Conservation (phyloP, 1,284 basidiomycete species). For the Austroboletus niveus region DNA sequence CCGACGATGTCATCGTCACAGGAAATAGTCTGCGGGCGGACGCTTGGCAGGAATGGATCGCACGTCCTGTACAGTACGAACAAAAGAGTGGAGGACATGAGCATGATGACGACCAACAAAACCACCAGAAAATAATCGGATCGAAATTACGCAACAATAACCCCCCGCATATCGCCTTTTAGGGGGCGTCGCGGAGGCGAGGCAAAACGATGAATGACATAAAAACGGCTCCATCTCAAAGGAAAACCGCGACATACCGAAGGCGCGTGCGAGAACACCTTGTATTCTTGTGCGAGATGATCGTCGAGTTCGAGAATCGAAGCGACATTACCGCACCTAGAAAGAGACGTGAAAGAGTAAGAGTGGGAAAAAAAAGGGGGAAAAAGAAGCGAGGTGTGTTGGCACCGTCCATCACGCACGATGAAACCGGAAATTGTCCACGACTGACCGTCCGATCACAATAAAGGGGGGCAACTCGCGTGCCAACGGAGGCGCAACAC, state of each 20-base stretch:
- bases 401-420: no score
- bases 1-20: constrained; percentile 37
- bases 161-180: constrained; percentile 30
- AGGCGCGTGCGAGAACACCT: constrained; percentile 82
- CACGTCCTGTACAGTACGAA: constrained; percentile 56
- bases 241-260: constrained; percentile 44
- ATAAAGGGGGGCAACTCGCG: no score
- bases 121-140: no score
- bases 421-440: no score
- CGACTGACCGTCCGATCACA: no score
- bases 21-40: constrained; percentile 83
- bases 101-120: no score
- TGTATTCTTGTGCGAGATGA: constrained; percentile 87
- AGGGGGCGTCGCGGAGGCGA: constrained; percentile 19
- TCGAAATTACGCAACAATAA: neutral
- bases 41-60: constrained; percentile 85
- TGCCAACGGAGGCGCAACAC: no score
- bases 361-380: neutral
- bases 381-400: neutral
- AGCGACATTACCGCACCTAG: constrained; percentile 90
- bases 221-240: neutral
- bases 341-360: neutral
- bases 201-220: constrained; percentile 7
- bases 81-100: no score
- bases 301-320: constrained; percentile 93